phyloP scores from a whole-genome alignment of 2,329 filamentous ascomycete genomes.

The Diplodia intermedia region DNA sequence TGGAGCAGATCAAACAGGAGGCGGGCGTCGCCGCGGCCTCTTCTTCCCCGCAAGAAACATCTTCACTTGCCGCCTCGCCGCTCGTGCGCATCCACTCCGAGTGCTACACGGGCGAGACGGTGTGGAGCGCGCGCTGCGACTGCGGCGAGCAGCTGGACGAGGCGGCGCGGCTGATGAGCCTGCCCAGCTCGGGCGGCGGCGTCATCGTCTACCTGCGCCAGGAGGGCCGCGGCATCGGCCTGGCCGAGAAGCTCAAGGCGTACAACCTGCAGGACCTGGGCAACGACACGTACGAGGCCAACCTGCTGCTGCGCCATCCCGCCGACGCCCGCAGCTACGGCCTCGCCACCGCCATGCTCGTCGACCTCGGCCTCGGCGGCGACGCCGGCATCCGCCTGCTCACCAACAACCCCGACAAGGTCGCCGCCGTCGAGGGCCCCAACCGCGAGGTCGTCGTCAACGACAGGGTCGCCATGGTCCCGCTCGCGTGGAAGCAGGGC shows the following conservation, averaged over 20 bases:
- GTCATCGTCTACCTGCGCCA: conserved; percentile 96
- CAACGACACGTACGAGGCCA: conserved; percentile 97
- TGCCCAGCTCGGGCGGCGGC: conserved; percentile 71
- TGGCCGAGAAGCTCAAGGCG: conserved; percentile 95
- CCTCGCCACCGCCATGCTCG: conserved; percentile 91
- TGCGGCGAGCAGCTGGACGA: conserved; percentile 98
- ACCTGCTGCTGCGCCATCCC: conserved; percentile 86
- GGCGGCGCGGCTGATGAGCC: conserved; percentile 89
- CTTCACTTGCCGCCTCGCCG: conserved; percentile 59
- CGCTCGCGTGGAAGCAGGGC: conserved; percentile 85
- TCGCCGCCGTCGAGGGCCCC: conserved; percentile 90
- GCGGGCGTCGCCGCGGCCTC: conserved; percentile 37
- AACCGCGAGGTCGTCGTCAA: conserved; percentile 85
- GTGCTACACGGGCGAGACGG: conserved; percentile 98
- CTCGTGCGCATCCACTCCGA: conserved; percentile 96
- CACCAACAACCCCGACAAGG: conserved; percentile 98
- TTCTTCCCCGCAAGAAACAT: no score
- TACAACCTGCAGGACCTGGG: conserved; percentile 98
- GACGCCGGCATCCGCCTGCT: conserved; percentile 79
- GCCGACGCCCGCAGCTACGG: conserved; percentile 95
- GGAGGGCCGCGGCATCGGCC: conserved; percentile 92
- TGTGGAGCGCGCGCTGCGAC: conserved; percentile 97
- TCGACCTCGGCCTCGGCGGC: conserved; percentile 76
- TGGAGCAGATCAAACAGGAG: conserved; percentile 59
- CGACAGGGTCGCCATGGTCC: conserved; percentile 94